phyloP scores from a whole-genome alignment of 352 stramenopile genomes.

The Globisporangium abappressorium region DNA sequence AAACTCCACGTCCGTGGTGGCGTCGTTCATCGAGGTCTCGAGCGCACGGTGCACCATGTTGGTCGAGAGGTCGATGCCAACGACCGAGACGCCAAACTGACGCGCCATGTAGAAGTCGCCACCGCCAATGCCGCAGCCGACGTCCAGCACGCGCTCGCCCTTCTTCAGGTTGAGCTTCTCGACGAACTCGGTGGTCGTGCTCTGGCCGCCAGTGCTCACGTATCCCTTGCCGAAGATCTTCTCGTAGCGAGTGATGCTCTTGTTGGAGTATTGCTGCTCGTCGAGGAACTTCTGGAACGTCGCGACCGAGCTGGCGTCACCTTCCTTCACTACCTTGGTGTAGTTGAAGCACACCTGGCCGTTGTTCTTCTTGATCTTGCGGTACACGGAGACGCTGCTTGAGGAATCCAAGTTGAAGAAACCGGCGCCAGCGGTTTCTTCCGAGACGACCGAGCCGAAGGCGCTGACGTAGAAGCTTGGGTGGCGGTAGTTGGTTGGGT shows the following conservation, averaged over 20 bases:
- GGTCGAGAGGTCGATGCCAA: slow-evolving; percentile 71
- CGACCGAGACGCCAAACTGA: slow-evolving; percentile 77
- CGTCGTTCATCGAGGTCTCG: slow-evolving; percentile 53
- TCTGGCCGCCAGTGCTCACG: slow-evolving; percentile 62
- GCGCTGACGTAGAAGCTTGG: slow-evolving; percentile 60
- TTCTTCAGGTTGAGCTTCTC: slow-evolving; percentile 58
- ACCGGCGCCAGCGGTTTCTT: slow-evolving; percentile 40
- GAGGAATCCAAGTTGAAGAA: slow-evolving; percentile 69
- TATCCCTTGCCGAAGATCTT: slow-evolving; percentile 78
- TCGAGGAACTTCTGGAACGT: slow-evolving; percentile 77
- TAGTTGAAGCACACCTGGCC: slow-evolving; percentile 77
- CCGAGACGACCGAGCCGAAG: slow-evolving; percentile 46
- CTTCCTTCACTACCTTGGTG: slow-evolving; percentile 49
- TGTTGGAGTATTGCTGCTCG: slow-evolving; percentile 65
- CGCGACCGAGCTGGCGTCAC: slow-evolving; percentile 28
- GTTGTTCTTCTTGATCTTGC: slow-evolving; percentile 82
- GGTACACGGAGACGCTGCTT: slow-evolving; percentile 59
- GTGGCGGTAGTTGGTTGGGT: slow-evolving; percentile 70
- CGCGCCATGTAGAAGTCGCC: slow-evolving; percentile 90
- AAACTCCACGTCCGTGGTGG: slow-evolving; percentile 55
- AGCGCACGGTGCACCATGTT: slow-evolving; percentile 75
- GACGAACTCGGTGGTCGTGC: slow-evolving; percentile 69
- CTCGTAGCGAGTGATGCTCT: slow-evolving; percentile 68
- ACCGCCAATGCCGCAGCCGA: slow-evolving; percentile 90
- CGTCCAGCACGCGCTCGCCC: slow-evolving; percentile 79